Percentiles rank a stretch among this genome's conserved stretches.
Evolutionary conservation across 106 monocot genomes (phyloP).

Genomic region (Dendrobium nobile): DNA sequence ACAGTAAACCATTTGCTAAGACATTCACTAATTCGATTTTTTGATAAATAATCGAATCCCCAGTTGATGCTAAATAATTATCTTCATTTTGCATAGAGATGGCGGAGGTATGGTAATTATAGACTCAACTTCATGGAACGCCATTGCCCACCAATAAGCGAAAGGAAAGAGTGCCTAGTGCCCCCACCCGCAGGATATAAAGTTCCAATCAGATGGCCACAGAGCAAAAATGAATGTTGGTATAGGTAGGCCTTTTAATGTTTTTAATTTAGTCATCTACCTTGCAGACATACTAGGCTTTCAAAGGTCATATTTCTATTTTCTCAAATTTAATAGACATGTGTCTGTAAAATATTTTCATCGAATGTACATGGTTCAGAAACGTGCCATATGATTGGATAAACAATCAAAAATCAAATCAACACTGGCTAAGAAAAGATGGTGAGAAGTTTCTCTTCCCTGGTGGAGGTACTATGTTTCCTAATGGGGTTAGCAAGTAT

Average conservation of each 20-base stretch:
- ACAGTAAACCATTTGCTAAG: background rate
- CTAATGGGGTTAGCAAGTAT: conserved; percentile 62
- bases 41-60: background rate
- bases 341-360: conserved; percentile 1
- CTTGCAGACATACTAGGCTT: background rate
- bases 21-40: background rate
- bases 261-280: conserved; percentile 4
- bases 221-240: conserved; percentile 84
- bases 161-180: conserved; percentile 73
- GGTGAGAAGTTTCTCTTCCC: conserved; percentile 81
- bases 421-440: conserved; percentile 80
- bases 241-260: conserved; percentile 47
- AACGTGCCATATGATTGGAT: conserved; percentile 92
- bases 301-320: background rate
- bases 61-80: background rate
- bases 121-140: conserved; percentile 82
- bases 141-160: conserved; percentile 63
- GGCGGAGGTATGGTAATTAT: conserved; percentile 75
- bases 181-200: conserved; percentile 87
- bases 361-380: conserved; percentile 23
- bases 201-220: conserved; percentile 79
- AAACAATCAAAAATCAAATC: conserved; percentile 76
- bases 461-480: conserved; percentile 90
- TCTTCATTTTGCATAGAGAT: conserved; percentile 29
- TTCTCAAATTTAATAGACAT: background rate